Percentiles rank a stretch among this genome's conserved stretches.
Conservation (phyloP, 106 monocot genomes). For the Dioscorea alata region DNA sequence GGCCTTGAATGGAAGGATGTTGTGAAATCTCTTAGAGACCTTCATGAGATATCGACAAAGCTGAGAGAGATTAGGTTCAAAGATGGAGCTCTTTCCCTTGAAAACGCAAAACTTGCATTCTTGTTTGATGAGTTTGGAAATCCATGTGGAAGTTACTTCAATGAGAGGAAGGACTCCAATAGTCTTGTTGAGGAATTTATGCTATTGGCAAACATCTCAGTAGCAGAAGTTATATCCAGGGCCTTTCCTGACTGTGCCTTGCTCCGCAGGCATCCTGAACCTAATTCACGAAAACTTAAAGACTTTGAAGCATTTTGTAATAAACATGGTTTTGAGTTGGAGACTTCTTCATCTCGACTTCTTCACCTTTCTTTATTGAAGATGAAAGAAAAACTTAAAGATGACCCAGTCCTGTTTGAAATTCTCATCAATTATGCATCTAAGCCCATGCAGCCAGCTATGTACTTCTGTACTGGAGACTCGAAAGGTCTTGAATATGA, state of each 20-base stretch:
- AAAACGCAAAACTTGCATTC: conserved; percentile 59
- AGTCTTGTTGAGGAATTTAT: conserved; percentile 86
- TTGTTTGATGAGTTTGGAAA: conserved; percentile 76
- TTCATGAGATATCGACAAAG: conserved; percentile 55
- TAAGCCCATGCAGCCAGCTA: conserved; percentile 84
- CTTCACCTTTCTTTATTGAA: conserved; percentile 66
- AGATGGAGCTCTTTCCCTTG: conserved; percentile 74
- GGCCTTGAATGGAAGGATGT: conserved; percentile 49
- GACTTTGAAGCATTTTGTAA: conserved; percentile 83
- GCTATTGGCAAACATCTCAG: conserved; percentile 76
- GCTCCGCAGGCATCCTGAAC: conserved; percentile 87
- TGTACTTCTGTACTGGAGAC: conserved; percentile 80
- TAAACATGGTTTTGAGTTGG: conserved; percentile 79
- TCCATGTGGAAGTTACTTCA: conserved; percentile 50
- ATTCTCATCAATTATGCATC: conserved; percentile 72
- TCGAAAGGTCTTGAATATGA: conserved; percentile 51
- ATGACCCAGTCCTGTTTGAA: conserved; percentile 77
- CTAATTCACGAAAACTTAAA: conserved; percentile 66
- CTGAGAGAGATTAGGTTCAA: conserved; percentile 67
- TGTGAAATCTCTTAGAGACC: conserved; percentile 38
- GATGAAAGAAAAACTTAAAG: conserved; percentile 61
- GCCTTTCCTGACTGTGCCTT: conserved; percentile 76
- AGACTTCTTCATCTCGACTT: conserved; percentile 69
- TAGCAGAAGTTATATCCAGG: conserved; percentile 72
- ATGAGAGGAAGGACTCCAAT: conserved; percentile 54